Base-by-base conservation (phyloP, 2,329 filamentous ascomycete species). In the Lachnellula occidentalis region DNA sequence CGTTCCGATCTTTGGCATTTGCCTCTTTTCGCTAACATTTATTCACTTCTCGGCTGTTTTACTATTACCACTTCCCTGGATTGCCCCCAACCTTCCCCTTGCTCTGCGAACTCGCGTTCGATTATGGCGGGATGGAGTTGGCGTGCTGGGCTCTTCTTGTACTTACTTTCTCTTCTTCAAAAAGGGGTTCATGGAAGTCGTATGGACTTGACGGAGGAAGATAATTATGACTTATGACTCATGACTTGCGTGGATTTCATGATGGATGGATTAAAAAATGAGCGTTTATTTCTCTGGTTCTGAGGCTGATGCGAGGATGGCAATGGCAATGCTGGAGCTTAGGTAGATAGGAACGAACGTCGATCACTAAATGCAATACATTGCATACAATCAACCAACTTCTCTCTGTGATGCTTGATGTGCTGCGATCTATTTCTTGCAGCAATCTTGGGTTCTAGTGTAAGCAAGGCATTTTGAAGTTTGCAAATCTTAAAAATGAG, bases 31-130 rank as follows among this genome's bases (percentile, higher is more conserved):
- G 36, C 12, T 21, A 17, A 48, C 11, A 22, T 11, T n/a, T 48
- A 45, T 63, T 59, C 50, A 43, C 46, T 63, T 62, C 57, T 56
- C 54, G 27, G 31, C 45, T 61, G 50, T 60, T 52, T 65, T 59
- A 56, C 47, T 56, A 59, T 34, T 51, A 5, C 37, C n/a, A 42
- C 27, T 55, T 56, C 48, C 55, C 58, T 57, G 48, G 56, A 36
- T 50, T 48, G 47, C 41, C 41, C 48, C 22, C 34, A 45, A 24
- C 52, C 42, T 46, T 50, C 46, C 39, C 41, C 51, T 36, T 54
- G 53, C 42, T 39, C 48, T 50, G 48, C 27, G 45, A 48, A 52
- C 45, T 57, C 49, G 45, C 17, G 24, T 15, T 36, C 39, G 56
- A 53, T 48, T 36, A 54, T 48, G 54, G 47, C 42, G 48, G 50